Evolutionary conservation across 2,329 filamentous ascomycete species (phyloP).

Genomic region (Diaporthe citri): DNA sequence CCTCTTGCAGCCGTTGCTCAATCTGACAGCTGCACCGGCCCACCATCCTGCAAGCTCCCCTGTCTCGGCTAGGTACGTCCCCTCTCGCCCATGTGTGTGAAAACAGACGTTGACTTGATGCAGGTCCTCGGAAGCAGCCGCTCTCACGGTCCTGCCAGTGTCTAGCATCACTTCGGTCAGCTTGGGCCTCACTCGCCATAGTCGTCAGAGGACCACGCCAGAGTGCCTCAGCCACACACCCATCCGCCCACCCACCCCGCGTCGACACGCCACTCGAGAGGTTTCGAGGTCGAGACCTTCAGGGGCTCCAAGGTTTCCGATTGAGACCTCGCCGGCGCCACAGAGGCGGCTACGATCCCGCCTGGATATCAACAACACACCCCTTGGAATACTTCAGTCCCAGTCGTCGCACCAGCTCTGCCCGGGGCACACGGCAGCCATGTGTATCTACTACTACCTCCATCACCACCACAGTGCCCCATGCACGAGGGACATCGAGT

Average conservation of each 20-base stretch:
- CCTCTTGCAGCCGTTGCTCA: constrained; percentile 13
- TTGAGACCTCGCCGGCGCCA: constrained; percentile 24
- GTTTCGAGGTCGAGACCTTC: constrained; percentile 14
- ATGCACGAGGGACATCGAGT: constrained; percentile 56
- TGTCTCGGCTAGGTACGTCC: constrained; percentile 30
- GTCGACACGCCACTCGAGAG: constrained; percentile 9
- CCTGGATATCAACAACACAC: not conserved
- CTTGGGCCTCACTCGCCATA: not conserved
- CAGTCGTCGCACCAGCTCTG: not conserved
- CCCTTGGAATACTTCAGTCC: not conserved
- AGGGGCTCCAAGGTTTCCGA: constrained; percentile 9
- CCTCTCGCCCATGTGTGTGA: not conserved
- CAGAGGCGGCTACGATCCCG: not conserved
- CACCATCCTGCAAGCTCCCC: constrained; percentile 28
- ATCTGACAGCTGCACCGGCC: constrained; percentile 30
- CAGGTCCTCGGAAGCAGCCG: constrained; percentile 11
- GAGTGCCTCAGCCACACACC: constrained; percentile 8
- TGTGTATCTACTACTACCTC: constrained; percentile 65
- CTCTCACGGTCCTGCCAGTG: not conserved
- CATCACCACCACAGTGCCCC: constrained; percentile 64
- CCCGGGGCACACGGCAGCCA: constrained; percentile 44
- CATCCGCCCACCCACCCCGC: not conserved
- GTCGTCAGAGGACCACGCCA: not conserved
- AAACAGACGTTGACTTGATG: constrained; percentile 2
- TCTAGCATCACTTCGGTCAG: not conserved